These are phyloP conservation scores for Kodamaea sp. DNA, from an alignment of 1,139 yeast genomes.

Conservation along the genomic window DNA sequence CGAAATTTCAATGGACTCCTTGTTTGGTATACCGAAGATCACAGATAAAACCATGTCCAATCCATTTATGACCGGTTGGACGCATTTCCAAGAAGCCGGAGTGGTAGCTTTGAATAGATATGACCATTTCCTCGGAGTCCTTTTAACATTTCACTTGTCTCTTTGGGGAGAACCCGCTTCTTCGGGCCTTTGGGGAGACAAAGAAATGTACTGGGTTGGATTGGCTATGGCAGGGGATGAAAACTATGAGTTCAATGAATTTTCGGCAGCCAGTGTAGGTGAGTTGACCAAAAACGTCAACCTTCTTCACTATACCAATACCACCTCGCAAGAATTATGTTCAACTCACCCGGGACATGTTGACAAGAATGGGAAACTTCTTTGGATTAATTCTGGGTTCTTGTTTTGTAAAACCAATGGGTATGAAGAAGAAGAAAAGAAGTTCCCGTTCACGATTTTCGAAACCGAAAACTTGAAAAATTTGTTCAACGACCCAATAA, in stretches of 20 bases:
- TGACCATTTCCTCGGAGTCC: slow-evolving; percentile 45
- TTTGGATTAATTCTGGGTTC: slow-evolving; percentile 74
- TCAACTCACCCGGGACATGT: slow-evolving; percentile 73
- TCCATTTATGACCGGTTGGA: slow-evolving; percentile 46
- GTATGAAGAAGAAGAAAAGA: slow-evolving; percentile 27
- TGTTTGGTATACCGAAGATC: slow-evolving; percentile 39
- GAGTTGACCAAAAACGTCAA: slow-evolving; percentile 19
- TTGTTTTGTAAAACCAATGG: slow-evolving; percentile 57
- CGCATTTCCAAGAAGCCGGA: slow-evolving; percentile 62
- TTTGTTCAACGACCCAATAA: slow-evolving; percentile 46
- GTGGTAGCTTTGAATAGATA: slow-evolving; percentile 48
- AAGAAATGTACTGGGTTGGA: slow-evolving; percentile 59
- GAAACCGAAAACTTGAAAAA: slow-evolving; percentile 26
- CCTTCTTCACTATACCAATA: slow-evolving; percentile 32
- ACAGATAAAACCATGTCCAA: slow-evolving; percentile 43
- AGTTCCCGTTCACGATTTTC: slow-evolving; percentile 35
- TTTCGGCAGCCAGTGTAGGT: slow-evolving; percentile 51
- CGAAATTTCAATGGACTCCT: slow-evolving; percentile 32
- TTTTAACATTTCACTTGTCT: slow-evolving; percentile 43
- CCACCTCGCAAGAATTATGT: slow-evolving; percentile 52
- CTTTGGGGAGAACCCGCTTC: slow-evolving; percentile 34
- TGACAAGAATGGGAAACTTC: slow-evolving; percentile 44
- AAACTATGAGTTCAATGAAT: slow-evolving; percentile 36
- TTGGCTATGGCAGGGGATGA: slow-evolving; percentile 53
- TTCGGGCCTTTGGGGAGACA: slow-evolving; percentile 53